Evolutionary conservation across 2,329 filamentous ascomycete genomes (phyloP).

Genomic region (Pseudocercospora fuligena): DNA sequence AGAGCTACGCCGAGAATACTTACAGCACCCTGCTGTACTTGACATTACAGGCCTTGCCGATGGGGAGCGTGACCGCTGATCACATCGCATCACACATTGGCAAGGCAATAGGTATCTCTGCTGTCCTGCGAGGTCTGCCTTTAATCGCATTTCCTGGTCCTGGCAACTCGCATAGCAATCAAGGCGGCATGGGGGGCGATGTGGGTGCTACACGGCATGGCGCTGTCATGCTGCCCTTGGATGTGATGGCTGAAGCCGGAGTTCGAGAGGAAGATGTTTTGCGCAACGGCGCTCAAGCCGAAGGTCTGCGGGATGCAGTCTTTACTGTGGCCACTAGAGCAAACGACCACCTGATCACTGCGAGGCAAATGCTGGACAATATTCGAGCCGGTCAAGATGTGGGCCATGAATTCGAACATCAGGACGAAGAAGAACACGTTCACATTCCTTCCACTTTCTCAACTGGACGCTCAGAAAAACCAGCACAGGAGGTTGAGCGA

Average conservation of each 20-base stretch:
- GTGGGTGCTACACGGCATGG: constrained; percentile 58
- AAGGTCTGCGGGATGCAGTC: constrained; percentile 83
- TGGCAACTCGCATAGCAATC: constrained; percentile 60
- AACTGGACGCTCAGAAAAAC: constrained; percentile 39
- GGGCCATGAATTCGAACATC: constrained; percentile 88
- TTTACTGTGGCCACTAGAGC: constrained; percentile 92
- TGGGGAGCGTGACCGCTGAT: constrained; percentile 83
- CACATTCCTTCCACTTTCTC: constrained; percentile 44
- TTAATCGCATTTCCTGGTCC: constrained; percentile 79
- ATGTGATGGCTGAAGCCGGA: constrained; percentile 82
- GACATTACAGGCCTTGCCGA: constrained; percentile 76
- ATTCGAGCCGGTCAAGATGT: constrained; percentile 73
- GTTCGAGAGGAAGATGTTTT: constrained; percentile 90
- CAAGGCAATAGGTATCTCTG: constrained; percentile 87
- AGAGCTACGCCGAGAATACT: constrained; percentile 91
- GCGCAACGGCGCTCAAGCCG: constrained; percentile 75
- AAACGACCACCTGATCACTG: constrained; percentile 94
- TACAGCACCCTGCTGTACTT: constrained; percentile 93
- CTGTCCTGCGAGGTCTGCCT: constrained; percentile 84
- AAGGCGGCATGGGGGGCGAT: constrained; percentile 46
- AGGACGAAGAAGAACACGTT: constrained; percentile 71
- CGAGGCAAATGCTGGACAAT: constrained; percentile 85
- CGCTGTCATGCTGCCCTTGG: constrained; percentile 79
- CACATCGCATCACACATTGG: constrained; percentile 94
- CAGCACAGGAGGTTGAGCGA: constrained; percentile 62